phyloP scores from a whole-genome alignment of 495 filamentous ascomycete genomes.

The Annulohypoxylon stygium region DNA sequence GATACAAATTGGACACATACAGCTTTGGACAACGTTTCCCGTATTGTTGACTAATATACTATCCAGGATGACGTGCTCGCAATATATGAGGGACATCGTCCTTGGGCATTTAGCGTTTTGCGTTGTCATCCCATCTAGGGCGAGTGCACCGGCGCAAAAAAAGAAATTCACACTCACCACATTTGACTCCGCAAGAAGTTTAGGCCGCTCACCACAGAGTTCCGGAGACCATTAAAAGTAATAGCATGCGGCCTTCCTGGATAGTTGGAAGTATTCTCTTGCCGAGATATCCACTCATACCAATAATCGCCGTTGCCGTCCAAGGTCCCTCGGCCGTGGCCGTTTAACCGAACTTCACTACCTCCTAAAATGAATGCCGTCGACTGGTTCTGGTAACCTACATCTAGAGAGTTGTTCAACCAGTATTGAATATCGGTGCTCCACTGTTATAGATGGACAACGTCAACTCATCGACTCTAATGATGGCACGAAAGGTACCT shows the following conservation, averaged over 20 bases:
- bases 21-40: not conserved
- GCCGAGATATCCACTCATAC: conserved; percentile 12
- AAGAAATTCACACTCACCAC: not conserved
- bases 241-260: conserved; percentile 8
- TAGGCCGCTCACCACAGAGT: conserved; percentile 1
- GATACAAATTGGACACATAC: not conserved
- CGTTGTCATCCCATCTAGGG: not conserved
- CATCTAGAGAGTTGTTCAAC: conserved; percentile 10
- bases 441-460: not conserved
- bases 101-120: not conserved
- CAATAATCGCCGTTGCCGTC: conserved; percentile 15
- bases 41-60: conserved; percentile 12
- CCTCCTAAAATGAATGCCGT: conserved; percentile 7
- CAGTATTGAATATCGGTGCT: conserved; percentile 12
- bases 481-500: no score
- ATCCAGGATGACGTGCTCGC: conserved; percentile 3
- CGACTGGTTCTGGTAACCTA: conserved; percentile 14
- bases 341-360: not conserved
- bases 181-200: conserved; percentile 12
- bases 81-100: conserved; percentile 17
- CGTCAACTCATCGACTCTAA: not conserved
- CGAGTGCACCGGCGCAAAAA: not conserved
- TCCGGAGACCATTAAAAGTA: conserved; percentile 12
- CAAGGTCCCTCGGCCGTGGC: not conserved
- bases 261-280: conserved; percentile 12